Percentiles rank a stretch among this genome's conserved stretches.
These are phyloP conservation scores for Fusarium staphyleae DNA, from an alignment of 2,329 filamentous ascomycete genomes.

Conservation along the genomic window DNA sequence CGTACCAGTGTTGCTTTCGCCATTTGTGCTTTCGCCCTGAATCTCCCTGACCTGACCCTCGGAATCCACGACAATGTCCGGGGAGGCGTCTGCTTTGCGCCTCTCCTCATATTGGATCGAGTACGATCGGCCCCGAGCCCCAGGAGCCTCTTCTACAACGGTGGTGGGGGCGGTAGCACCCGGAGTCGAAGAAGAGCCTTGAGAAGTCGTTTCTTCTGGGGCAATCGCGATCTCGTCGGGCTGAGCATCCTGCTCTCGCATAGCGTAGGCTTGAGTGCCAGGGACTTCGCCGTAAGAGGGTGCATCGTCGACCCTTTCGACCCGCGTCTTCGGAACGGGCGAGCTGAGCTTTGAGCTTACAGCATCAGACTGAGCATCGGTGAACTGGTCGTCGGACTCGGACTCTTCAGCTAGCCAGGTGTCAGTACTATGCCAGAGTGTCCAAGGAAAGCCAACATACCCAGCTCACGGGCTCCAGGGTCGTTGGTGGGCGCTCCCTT, in stretches of 20 bases:
- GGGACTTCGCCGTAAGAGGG: constrained; percentile 66
- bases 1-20: constrained; percentile 41
- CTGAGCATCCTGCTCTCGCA: constrained; percentile 63
- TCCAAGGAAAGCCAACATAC: constrained; percentile 46
- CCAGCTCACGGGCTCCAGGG: constrained; percentile 66
- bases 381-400: constrained; percentile 74
- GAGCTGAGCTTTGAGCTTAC: constrained; percentile 54
- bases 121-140: constrained; percentile 50
- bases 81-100: constrained; percentile 59
- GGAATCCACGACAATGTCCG: constrained; percentile 58
- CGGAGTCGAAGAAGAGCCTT: constrained; percentile 33
- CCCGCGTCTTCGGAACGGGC: constrained; percentile 64
- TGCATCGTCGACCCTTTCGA: constrained; percentile 64
- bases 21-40: constrained; percentile 34
- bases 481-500: constrained; percentile 52
- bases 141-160: constrained; percentile 60
- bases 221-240: constrained; percentile 67
- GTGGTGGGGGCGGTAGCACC: constrained; percentile 55
- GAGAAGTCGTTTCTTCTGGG: constrained; percentile 36
- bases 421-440: constrained; percentile 35
- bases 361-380: constrained; percentile 66
- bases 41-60: constrained; percentile 51
- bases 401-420: constrained; percentile 55
- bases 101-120: constrained; percentile 55
- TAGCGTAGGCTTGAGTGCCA: constrained; percentile 64